Percentiles rank a stretch among this genome's conserved stretches.
These are phyloP conservation scores for Talaromyces trachyspermus DNA, from an alignment of 495 filamentous ascomycete genomes.

Conservation along the genomic window DNA sequence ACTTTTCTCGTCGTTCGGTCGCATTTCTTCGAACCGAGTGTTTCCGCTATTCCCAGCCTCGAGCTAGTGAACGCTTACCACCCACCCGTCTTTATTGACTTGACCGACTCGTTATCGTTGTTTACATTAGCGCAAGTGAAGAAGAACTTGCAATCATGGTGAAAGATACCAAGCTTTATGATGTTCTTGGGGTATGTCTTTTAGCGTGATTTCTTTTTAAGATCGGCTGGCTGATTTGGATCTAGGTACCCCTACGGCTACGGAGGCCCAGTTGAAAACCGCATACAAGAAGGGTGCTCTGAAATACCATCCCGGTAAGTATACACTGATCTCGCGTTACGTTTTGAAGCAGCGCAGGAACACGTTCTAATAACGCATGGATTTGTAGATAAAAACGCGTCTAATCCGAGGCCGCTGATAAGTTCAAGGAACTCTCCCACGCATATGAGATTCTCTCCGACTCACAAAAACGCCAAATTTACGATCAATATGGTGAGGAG, in stretches of 20 bases:
- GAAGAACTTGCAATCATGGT: conserved; percentile 58
- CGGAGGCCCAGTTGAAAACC: conserved; percentile 75
- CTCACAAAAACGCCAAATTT: conserved; percentile 78
- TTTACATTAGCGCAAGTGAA: conserved; percentile 11
- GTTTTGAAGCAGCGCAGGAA: not conserved
- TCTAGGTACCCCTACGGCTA: conserved; percentile 62
- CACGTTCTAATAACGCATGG: conserved; percentile 1
- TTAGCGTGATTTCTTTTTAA: too few relatives aligned
- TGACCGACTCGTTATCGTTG: conserved; percentile 7
- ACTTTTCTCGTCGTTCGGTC: too few relatives aligned
- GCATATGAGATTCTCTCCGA: conserved; percentile 94
- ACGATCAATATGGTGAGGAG: conserved; percentile 97
- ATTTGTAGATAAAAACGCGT: conserved; percentile 80
- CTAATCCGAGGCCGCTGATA: conserved; percentile 88
- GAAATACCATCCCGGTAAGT: conserved; percentile 82
- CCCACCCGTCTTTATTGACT: conserved; percentile 9
- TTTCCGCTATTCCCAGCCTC: too few relatives aligned
- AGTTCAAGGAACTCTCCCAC: conserved; percentile 95
- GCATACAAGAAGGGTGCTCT: conserved; percentile 87
- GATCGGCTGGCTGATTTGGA: too few relatives aligned
- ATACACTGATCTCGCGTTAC: not conserved
- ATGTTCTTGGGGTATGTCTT: conserved; percentile 69
- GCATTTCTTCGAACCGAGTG: too few relatives aligned
- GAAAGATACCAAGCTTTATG: conserved; percentile 84
- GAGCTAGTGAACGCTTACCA: too few relatives aligned